Percentiles rank a stretch among this genome's conserved stretches.
These are phyloP conservation scores for Malus orientalis DNA, from an alignment of 306 rosid genomes.

Conservation along the genomic window DNA sequence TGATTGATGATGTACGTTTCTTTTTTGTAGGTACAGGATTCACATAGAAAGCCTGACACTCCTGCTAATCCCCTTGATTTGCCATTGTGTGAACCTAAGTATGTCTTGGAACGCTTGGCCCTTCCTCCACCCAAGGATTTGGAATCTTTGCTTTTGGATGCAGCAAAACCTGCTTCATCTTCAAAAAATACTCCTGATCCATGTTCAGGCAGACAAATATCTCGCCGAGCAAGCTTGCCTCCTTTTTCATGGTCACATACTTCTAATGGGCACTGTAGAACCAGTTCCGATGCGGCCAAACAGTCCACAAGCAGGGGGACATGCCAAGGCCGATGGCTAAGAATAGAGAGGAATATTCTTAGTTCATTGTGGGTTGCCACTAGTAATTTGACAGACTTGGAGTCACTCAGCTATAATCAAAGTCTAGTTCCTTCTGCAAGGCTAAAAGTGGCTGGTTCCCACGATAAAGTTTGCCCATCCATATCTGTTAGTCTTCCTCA, in stretches of 20 bases:
- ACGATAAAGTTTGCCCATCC: constrained; percentile 17
- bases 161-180: constrained; percentile 45
- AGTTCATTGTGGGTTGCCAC: constrained; percentile 28
- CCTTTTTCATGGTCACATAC: constrained; percentile 87
- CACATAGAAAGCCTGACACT: constrained; percentile 42
- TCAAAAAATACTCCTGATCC: constrained; percentile 53
- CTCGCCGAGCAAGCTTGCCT: constrained; percentile 68
- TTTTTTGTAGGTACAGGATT: constrained; percentile 44
- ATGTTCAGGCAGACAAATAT: constrained; percentile 63
- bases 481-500: constrained; percentile 37
- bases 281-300: constrained; percentile 63
- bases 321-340: constrained; percentile 86
- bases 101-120: constrained; percentile 54
- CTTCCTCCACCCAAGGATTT: constrained; percentile 67
- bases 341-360: constrained; percentile 40
- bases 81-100: constrained; percentile 52
- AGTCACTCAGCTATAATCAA: constrained; percentile 60
- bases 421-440: constrained; percentile 60
- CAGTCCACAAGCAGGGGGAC: constrained; percentile 53
- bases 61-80: constrained; percentile 53
- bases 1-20: background rate
- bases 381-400: constrained; percentile 53
- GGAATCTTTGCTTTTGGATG: constrained; percentile 86
- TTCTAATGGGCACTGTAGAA: constrained; percentile 66
- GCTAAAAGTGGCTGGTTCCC: constrained; percentile 32